A percentile compares a stretch with the other conserved stretches of the same genome.
phyloP scores from a whole-genome alignment of 2,329 filamentous ascomycete genomes.

The Clonostachys byssicola region DNA sequence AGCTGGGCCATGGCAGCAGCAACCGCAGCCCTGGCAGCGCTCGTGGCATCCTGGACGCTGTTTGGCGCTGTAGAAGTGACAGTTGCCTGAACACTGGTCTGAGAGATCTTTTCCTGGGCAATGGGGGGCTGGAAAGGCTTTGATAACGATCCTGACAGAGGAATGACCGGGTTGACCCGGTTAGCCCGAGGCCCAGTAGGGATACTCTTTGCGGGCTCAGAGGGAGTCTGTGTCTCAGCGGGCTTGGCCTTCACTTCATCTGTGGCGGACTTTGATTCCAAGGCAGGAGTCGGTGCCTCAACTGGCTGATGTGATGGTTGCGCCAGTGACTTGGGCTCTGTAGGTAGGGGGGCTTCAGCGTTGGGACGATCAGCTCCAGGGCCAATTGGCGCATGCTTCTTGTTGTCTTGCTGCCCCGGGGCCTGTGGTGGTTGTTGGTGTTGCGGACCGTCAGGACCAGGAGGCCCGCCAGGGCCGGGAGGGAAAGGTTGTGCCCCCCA shows the following conservation, averaged over 20 bases:
- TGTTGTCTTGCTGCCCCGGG: conserved; percentile 23
- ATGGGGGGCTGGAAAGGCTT: conserved; percentile 30
- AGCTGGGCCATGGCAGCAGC: conserved; percentile 77
- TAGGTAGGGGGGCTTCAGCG: conserved; percentile 39
- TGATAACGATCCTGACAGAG: conserved; percentile 44
- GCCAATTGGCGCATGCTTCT: conserved; percentile 48
- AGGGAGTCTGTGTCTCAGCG: conserved; percentile 12
- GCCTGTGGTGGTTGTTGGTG: conserved; percentile 48
- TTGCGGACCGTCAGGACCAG: conserved; percentile 58
- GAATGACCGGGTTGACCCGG: conserved; percentile 63
- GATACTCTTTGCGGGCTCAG: conserved; percentile 30
- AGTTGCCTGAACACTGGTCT: conserved; percentile 27
- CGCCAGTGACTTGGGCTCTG: conserved; percentile 48
- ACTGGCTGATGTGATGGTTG: conserved; percentile 41
- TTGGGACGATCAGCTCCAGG: conserved; percentile 43
- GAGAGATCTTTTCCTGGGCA: conserved; percentile 14
- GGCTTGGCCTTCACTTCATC: conserved; percentile 34
- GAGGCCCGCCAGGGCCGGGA: conserved; percentile 49
- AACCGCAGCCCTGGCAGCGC: conserved; percentile 73
- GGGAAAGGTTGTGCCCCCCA: conserved; percentile 59
- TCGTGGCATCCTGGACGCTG: conserved; percentile 62
- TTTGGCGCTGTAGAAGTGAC: conserved; percentile 25
- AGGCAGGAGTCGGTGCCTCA: conserved; percentile 57
- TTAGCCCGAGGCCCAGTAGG: conserved; percentile 42
- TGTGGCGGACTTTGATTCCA: conserved; percentile 63